Evolutionary conservation across 1,284 basidiomycete species (phyloP).

Genomic region (Tilletia caries): DNA sequence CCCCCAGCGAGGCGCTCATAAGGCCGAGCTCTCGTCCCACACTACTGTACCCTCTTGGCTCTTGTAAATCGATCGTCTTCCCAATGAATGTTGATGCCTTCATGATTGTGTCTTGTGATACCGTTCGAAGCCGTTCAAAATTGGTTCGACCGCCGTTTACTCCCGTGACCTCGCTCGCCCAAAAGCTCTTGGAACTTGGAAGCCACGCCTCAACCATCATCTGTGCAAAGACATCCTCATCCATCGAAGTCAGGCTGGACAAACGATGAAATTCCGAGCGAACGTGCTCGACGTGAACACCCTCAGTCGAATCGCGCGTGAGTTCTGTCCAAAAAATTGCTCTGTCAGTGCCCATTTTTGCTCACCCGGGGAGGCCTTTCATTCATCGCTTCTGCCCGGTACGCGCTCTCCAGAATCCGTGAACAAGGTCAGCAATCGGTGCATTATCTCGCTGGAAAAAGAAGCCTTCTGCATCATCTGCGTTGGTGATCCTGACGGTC

Average conservation of each 20-base stretch:
- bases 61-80: too few species aligned
- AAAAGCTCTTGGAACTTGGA: too few species aligned
- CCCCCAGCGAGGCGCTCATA: neutral
- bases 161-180: too few species aligned
- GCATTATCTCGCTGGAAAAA: conserved; percentile 47
- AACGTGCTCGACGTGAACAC: conserved; percentile 37
- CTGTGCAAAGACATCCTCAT: too few species aligned
- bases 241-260: neutral
- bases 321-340: conserved; percentile 24
- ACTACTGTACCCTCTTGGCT: too few species aligned
- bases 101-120: too few species aligned
- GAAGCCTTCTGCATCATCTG: conserved; percentile 51
- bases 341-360: neutral
- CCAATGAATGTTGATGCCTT: too few species aligned
- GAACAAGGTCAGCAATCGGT: conserved; percentile 43
- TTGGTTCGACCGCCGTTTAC: too few species aligned
- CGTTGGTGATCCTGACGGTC: conserved; percentile 37
- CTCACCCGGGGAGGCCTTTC: too few species aligned
- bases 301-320: conserved; percentile 39
- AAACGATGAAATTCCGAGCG: conserved; percentile 49
- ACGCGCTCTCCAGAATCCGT: conserved; percentile 30
- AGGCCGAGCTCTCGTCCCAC: neutral
- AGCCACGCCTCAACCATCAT: too few species aligned
- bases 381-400: neutral
- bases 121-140: too few species aligned